phyloP scores from a whole-genome alignment of 148 eudicot genomes.

The Bassia scoparia region DNA sequence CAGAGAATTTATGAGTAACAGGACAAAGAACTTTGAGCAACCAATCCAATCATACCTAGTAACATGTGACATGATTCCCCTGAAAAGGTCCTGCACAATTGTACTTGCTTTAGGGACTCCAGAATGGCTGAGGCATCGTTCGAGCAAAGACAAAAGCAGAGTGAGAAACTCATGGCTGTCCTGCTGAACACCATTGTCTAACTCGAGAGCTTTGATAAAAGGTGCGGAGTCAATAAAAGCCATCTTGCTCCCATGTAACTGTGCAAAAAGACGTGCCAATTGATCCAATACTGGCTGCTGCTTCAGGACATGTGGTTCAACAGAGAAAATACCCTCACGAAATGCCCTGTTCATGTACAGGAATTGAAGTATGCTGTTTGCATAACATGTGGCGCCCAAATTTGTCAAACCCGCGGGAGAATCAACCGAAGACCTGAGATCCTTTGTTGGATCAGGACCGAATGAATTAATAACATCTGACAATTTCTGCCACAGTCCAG shows the following conservation, averaged over 20 bases:
- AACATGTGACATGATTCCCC: slow-evolving; percentile 92
- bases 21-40: not conserved
- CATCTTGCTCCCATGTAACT: slow-evolving; percentile 79
- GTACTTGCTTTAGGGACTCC: slow-evolving; percentile 60
- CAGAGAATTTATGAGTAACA: not conserved
- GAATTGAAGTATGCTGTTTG: slow-evolving; percentile 94
- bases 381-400: slow-evolving; percentile 97
- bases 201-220: slow-evolving; percentile 82
- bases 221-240: slow-evolving; percentile 94
- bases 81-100: slow-evolving; percentile 83
- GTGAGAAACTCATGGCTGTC: slow-evolving; percentile 98
- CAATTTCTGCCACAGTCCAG: slow-evolving; percentile 90
- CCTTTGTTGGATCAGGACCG: slow-evolving; percentile 76
- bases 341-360: slow-evolving; percentile 84
- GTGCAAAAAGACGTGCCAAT: slow-evolving; percentile 85
- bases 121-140: slow-evolving; percentile 71
- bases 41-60: slow-evolving; percentile 56
- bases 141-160: slow-evolving; percentile 85
- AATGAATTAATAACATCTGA: slow-evolving; percentile 61
- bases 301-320: slow-evolving; percentile 71
- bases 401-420: slow-evolving; percentile 92
- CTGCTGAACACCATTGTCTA: slow-evolving; percentile 95
- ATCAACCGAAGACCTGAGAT: slow-evolving; percentile 51
- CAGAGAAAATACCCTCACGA: slow-evolving; percentile 74
- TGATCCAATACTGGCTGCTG: slow-evolving; percentile 83